Conservation (phyloP, 305 asterid genomes). For the Coffea humblotiana region DNA sequence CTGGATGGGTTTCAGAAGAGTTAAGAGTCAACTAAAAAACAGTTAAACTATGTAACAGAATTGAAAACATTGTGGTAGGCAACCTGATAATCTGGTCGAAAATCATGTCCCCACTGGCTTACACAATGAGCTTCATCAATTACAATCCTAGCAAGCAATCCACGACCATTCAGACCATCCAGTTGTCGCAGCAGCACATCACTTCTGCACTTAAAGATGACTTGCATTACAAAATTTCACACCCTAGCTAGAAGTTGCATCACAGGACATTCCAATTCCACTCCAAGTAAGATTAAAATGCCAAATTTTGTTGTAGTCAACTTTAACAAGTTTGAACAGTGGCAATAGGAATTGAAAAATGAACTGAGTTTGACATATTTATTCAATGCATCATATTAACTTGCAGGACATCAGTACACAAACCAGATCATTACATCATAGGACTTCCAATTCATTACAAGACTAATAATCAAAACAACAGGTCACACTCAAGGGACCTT, state of each 20-base stretch:
- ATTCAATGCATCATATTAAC: not conserved
- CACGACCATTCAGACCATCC: constrained; percentile 81
- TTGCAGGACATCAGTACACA: not conserved
- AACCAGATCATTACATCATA: not conserved
- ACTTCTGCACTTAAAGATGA: constrained; percentile 63
- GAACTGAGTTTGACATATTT: not conserved
- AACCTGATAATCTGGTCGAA: constrained; percentile 99
- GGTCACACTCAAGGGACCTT: not conserved
- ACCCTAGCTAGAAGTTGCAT: not conserved
- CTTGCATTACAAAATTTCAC: constrained; percentile 16
- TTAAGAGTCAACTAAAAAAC: constrained; percentile 24
- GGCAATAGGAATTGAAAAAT: not conserved
- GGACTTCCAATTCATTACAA: not conserved
- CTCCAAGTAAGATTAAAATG: not conserved
- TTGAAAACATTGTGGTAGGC: constrained; percentile 23
- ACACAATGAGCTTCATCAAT: constrained; percentile 99
- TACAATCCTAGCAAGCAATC: constrained; percentile 82
- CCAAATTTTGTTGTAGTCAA: not conserved
- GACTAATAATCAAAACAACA: no score
- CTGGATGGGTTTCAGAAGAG: constrained; percentile 49
- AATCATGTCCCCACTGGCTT: constrained; percentile 99
- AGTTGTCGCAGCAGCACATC: constrained; percentile 85
- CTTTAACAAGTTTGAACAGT: not conserved
- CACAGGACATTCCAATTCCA: not conserved
- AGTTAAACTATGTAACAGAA: constrained; percentile 7